Evolutionary conservation across 2,329 filamentous ascomycete species (phyloP), one percentile per base, ranked within the genome.

Genomic region (Diaporthe citri): DNA sequence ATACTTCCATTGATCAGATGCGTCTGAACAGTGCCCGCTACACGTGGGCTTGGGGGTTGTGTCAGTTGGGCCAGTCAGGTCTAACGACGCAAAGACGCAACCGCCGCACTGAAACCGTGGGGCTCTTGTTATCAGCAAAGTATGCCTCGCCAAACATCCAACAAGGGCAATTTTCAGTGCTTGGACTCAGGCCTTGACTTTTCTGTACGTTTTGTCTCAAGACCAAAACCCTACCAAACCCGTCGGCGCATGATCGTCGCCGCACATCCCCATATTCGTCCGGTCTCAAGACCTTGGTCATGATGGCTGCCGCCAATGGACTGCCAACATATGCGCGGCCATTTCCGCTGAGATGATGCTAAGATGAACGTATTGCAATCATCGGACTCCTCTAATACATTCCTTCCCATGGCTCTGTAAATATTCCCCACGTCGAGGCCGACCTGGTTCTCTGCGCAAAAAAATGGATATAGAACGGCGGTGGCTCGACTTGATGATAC

Each of bases 231-330:
- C 28, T 43, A 12, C 17, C 60, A 51, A 52, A 25, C 31, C 22
- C 43, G 12, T 36, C 39, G 41, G 7, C 31, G 64, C 64, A 67
- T 67, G 64, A 67, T 67, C 64, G 64, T 52, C 64, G n/a, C 64
- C 46, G 64, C 64, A 52, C 64, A 28, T 52, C 64, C 64, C 64
- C 46, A 67, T 67, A 52, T 67, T 67, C 64, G 64, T 67, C 64
- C 64, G 64, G 64, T 67, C 46, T 41, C 46, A 20, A 41, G 39
- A 28, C 46, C 64, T 52, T 67, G 64, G 34, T 39, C 28, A 52
- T 51, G 62, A 51, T n/a, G 46, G 25, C 62, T 36, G 31, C 31
- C 62, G 51, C 64, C 46, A 67, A 52, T 67, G 64, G 64, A 34
- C 64, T 39, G 64, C 22, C 64, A 67, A 67, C 64, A 52, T 39